Base-by-base conservation (phyloP, 441 rosid species). In the Pelargonium citronellum region DNA sequence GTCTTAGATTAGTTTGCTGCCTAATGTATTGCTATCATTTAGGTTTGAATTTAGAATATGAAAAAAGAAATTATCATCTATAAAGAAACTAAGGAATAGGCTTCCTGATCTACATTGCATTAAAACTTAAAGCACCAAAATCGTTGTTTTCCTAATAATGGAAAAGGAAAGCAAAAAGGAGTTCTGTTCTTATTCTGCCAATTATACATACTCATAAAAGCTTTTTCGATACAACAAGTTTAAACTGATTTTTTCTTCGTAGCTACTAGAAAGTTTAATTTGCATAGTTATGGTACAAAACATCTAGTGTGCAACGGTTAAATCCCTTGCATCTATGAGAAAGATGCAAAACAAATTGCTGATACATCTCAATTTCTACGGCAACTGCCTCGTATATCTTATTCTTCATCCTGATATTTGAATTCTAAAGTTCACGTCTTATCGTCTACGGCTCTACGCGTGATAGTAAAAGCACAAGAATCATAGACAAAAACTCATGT, bases 361-460 rank as follows among this genome's bases (percentile, higher is more conserved):
- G 41, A 61, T 61, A 27, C 65, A 61, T 24, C 64, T 61, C 41
- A 63, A 30, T 63, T 27, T 27, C 43, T 63, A 63, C 4, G 24
- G n/a, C 66, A 63, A 30, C 27, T 63, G 43, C 66, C 43, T 27
- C 5, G 17, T 63, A 30, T 30, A 63, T 63, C n/a, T 63, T 63
- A 27, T 30, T 3, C 41, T 30, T 30, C 43, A 63, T 63, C 66
- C 2, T 7, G 43, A 1, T 61, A 16, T 61, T 19, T 30, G 44
- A 63, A 61, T 20, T 64, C 46, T 37, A 37, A 64, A 64, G 13
- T 37, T 2, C 24, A 64, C 49, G n/a, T 15, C 47, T 64, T 16
- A n/a, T 34, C 12, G 16, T 37, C 67, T 64, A 16, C 19, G 16
- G 24, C 24, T 22, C 24, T 22, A 22, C 24, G 24, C 15, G n/a